Evolutionary conservation across 345 rosid species (phyloP).

Genomic region (Barbarea vulgaris): DNA sequence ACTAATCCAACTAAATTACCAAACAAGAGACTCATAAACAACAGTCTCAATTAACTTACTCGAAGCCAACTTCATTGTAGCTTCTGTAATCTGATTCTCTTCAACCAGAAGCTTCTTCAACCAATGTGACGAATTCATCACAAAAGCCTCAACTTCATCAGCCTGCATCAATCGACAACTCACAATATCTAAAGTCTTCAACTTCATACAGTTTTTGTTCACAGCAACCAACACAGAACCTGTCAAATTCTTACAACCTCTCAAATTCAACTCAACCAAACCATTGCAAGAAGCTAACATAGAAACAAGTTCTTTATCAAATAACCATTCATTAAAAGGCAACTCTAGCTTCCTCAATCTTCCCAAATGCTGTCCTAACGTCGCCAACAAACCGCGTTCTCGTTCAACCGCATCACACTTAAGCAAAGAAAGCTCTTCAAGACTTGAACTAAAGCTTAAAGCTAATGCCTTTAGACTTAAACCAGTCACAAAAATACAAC

Average conservation of each 20-base stretch:
- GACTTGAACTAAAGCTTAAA: constrained; percentile 50
- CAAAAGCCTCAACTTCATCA: constrained; percentile 55
- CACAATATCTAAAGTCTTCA: constrained; percentile 57
- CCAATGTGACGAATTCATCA: constrained; percentile 47
- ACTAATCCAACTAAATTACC: constrained; percentile 20
- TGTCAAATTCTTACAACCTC: constrained; percentile 66
- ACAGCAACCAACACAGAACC: constrained; percentile 46
- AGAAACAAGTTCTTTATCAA: constrained; percentile 68
- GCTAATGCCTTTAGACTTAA: constrained; percentile 67
- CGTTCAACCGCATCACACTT: constrained; percentile 77
- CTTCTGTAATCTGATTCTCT: constrained; percentile 59
- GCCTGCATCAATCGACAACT: constrained; percentile 51
- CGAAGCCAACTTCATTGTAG: constrained; percentile 45
- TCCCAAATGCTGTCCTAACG: constrained; percentile 72
- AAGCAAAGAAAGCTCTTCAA: constrained; percentile 65
- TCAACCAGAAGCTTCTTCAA: constrained; percentile 63
- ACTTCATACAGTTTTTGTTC: constrained; percentile 54
- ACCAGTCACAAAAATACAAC: constrained; percentile 79
- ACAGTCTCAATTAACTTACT: constrained; percentile 52
- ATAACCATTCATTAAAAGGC: constrained; percentile 64
- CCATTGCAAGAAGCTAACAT: constrained; percentile 67
- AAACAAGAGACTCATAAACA: constrained; percentile 13
- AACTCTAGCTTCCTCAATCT: constrained; percentile 63
- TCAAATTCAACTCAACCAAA: constrained; percentile 61
- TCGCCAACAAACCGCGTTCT: constrained; percentile 72